Base-by-base conservation (phyloP, 441 rosid species). In the Pelargonium myrrhifolium region DNA sequence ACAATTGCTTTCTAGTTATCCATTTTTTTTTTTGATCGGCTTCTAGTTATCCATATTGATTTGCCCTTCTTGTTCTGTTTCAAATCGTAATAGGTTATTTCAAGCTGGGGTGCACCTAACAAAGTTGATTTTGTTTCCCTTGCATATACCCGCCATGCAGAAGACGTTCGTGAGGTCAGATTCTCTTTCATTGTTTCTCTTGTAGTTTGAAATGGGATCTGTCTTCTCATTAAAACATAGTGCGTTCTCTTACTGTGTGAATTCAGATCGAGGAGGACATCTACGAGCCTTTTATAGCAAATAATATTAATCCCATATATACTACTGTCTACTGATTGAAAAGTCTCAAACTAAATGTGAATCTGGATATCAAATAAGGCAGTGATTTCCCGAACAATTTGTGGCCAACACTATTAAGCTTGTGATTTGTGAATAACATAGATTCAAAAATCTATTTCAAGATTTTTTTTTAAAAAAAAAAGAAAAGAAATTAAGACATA, bases 41-140 rank as follows among this genome's bases (percentile, higher is more conserved):
- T n/a, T n/a, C n/a, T 5, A 43, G 28, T 24, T 18, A 43, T 37
- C 21, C 12, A 3, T 58, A 17, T 9, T 20, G 47, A 55, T 58
- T 68, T 21, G 31, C 14, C 6, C 8, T 58, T 20, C 37, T 9
- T 58, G 62, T 59, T 59, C 39, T 59, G 62, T 58, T 59, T 59
- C 8, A 22, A 24, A 24, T 24, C 26, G 37, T 26, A 22, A 24
- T 11, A 74, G 77, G 22, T 74, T 31, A 74, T 74, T 43, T 74
- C 77, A 5, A 70, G 35, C 12, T 74, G 77, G 77, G 77, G 61
- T 9, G 53, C 71, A 18, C 45, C 49, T 12, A 73, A 73, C 72
- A 68, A 67, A 22, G 40, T 73, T 26, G 64, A 73, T 26, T 67
- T 73, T n/a, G 68, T 73, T 65, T 73, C 76, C 9, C 71, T 73